These are phyloP conservation scores for Symmetrospora coprosmae DNA, from an alignment of 768 basidiomycete species.

Conservation along the genomic window DNA sequence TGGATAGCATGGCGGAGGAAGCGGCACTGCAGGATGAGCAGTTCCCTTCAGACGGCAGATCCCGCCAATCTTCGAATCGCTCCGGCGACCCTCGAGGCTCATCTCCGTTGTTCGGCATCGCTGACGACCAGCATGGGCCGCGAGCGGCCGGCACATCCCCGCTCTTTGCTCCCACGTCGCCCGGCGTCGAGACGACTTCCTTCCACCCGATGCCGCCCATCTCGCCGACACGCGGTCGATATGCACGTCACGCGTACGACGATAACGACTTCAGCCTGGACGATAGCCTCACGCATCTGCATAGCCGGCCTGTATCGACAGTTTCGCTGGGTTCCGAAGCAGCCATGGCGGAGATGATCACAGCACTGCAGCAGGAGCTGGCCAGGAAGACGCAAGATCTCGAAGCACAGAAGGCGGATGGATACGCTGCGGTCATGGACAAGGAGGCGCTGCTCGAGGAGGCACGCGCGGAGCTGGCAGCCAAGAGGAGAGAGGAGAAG, in stretches of 20 bases:
- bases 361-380: conserved; percentile 23
- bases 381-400: not conserved
- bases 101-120: conserved; percentile 1
- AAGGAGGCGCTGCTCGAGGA: conserved; percentile 48
- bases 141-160: not conserved
- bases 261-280: conserved; percentile 33
- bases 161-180: conserved; percentile 2
- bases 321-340: conserved; percentile 37
- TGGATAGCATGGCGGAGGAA: not conserved
- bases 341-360: not conserved
- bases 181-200: not conserved
- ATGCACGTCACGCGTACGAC: conserved; percentile 69
- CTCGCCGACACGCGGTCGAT: conserved; percentile 65
- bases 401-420: not conserved
- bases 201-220: conserved; percentile 4
- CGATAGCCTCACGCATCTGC: not conserved
- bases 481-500: conserved; percentile 81
- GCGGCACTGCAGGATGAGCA: not conserved
- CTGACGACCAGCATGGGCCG: no score
- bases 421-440: not conserved
- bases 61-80: not conserved
- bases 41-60: not conserved
- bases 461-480: conserved; percentile 55
- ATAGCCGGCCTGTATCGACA: conserved; percentile 29
- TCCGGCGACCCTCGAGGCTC: not conserved